Base-by-base conservation (phyloP, 2,329 filamentous ascomycete species). In the Tetracladium maxilliforme region DNA sequence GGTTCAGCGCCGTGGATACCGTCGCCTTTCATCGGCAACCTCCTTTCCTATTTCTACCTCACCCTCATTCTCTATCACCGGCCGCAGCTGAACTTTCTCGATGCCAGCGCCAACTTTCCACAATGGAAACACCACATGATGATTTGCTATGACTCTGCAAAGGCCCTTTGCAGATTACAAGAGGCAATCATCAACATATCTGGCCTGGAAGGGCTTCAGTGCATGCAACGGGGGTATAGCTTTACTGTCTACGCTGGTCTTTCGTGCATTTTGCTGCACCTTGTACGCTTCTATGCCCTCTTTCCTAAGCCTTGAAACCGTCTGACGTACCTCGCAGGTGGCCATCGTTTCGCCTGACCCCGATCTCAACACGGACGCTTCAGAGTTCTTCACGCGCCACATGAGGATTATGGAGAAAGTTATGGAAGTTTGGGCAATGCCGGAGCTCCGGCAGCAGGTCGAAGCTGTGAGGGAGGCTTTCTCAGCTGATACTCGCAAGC, bases 211-310 rank as follows among this genome's bases (percentile, higher is more conserved):
- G 87, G 86, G 1, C 59, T 95, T 10, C 64, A 90, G 38, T 92
- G 77, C 52, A 94, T 94, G 87, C 77, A 87, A 42, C 69, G 87
- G 36, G 87, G 87, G 19, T 84, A 92, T 45, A 93, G 86, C 49
- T 95, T 93, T 42, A 83, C 82, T 6, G 83, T 95, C n/a, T 95
- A 95, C 43, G 73, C 76, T 28, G 72, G 93, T 14, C 56, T 95
- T 22, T 90, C 83, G 1, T 93, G 86, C 55, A 86, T 87, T 14
- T 86, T 94, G 51, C 65, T 95, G 27, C 86, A 95, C 49, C 52
- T 95, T 51, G 87, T 94, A 61, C 51, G 82, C 66, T 24, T 15
- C 20, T 23, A 24, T 26, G 17, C 16, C 21, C 19, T 25, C 23
- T 19, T 19, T 10, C 22, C n/a, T 11, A 19, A 22, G 24, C 14